phyloP scores from a whole-genome alignment of 2,329 filamentous ascomycete species.

The Teratosphaeria zuluensis region DNA sequence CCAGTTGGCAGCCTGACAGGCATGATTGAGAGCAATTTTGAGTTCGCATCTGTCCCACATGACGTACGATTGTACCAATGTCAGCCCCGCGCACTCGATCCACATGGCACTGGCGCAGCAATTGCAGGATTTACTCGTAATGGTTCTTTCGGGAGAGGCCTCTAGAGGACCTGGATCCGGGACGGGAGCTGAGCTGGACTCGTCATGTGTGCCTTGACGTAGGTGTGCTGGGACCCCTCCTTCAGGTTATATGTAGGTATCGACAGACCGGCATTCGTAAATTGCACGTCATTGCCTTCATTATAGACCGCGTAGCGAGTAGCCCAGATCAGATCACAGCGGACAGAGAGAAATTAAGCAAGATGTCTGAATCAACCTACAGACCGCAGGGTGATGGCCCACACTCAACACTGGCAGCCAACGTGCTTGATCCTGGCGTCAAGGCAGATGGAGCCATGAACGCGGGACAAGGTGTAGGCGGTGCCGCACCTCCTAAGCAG shows the following conservation, averaged over 20 bases:
- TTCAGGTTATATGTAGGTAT: neutral
- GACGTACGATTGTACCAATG: neutral
- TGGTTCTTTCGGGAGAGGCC: neutral
- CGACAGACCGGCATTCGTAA: neutral
- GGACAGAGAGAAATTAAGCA: neutral
- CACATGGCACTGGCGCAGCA: neutral
- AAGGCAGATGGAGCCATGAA: conserved; percentile 5
- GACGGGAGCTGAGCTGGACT: neutral
- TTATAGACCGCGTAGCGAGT: too few species aligned
- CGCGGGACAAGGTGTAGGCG: conserved; percentile 5
- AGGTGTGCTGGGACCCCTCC: neutral
- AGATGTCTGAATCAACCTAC: neutral
- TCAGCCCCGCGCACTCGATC: neutral
- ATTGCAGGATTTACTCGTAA: neutral
- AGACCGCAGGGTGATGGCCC: neutral
- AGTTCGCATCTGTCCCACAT: neutral
- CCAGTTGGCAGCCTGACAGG: neutral
- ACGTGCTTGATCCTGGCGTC: conserved; percentile 7
- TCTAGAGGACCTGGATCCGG: neutral
- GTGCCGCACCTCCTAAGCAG: conserved; percentile 1
- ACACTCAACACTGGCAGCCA: conserved; percentile 6
- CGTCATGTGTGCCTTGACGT: neutral
- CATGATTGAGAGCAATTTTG: neutral
- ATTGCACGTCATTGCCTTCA: neutral
- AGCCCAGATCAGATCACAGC: neutral